Evolutionary conservation across 1,139 yeast species (phyloP), one percentile per base, ranked within the genome.

Genomic region (Kluyveromyces sp.): DNA sequence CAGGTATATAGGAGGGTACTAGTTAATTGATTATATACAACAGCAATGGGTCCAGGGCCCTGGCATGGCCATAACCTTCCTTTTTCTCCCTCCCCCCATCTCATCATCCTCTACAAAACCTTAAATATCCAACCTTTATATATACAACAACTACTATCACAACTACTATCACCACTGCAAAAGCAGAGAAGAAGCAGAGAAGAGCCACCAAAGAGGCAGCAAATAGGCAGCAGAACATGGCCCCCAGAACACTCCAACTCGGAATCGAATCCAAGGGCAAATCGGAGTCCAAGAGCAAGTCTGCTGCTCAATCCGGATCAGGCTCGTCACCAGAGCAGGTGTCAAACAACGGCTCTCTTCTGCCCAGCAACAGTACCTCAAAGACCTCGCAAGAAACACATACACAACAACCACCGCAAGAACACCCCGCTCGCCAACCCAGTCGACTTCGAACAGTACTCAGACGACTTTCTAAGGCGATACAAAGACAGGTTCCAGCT

Each of bases 351-450:
- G 64, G 42, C 50, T 60, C 8, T 59, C 65, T 3, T 53, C 57
- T 28, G 59, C 65, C n/a, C 66, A 63, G 45, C 65, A 61, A 45
- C 64, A 56, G 45, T 63, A 64, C 50, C 47, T 63, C 39, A 57
- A 54, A 39, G 60, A 59, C 32, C 48, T 64, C 10, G 54, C 53
- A 52, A 48, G 29, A 54, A 55, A 10, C 60, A 63, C 50, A 49
- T 64, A 21, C 61, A 64, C 26, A 55, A 61, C 48, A 64, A 64
- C 43, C 62, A 59, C 43, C 63, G 63, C 2, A 45, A 49, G 30
- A 46, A 51, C 34, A 38, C 35, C 4, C 50, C 52, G 7, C 46
- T 46, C 27, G 53, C 56, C 4, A 55, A 54, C 37, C 64, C 65
- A 3, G 43, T 55, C 7, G 63, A 60, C 45, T 62, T 61, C 41